A percentile compares a stretch with the other conserved stretches of the same genome.
These are phyloP conservation scores for Tephrocybe rancida DNA, from an alignment of 768 basidiomycete species.

Conservation along the genomic window DNA sequence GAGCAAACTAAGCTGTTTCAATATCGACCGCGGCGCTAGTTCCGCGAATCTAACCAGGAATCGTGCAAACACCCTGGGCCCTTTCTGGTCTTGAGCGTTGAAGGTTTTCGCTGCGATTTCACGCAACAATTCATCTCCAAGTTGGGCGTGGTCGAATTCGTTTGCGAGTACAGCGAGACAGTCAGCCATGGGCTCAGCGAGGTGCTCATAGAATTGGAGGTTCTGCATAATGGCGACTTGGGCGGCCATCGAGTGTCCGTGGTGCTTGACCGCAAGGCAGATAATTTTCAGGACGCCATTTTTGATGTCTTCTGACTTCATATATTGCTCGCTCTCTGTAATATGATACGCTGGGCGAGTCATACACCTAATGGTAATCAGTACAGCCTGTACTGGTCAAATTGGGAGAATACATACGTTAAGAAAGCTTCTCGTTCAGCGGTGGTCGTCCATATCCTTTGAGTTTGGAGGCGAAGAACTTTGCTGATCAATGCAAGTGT, in stretches of 20 bases:
- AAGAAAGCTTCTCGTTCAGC: constrained; percentile 87
- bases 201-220: constrained; percentile 92
- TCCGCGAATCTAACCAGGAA: constrained; percentile 87
- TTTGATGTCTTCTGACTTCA: constrained; percentile 77
- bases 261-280: constrained; percentile 90
- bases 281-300: constrained; percentile 85
- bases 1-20: constrained; percentile 89
- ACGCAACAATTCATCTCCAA: constrained; percentile 89
- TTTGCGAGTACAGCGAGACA: constrained; percentile 76
- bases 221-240: constrained; percentile 92
- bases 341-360: constrained; percentile 88
- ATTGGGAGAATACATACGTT: constrained; percentile 49
- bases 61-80: constrained; percentile 79
- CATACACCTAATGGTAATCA: constrained; percentile 64
- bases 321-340: constrained; percentile 83
- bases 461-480: constrained; percentile 63
- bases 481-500: constrained; percentile 74
- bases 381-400: not conserved
- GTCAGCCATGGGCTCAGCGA: constrained; percentile 94
- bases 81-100: constrained; percentile 82
- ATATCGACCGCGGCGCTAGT: constrained; percentile 72
- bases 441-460: constrained; percentile 89
- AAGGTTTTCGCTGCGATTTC: constrained; percentile 84
- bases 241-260: constrained; percentile 79
- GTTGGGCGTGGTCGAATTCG: constrained; percentile 86